phyloP scores from a whole-genome alignment of 1,284 basidiomycete genomes.

The Heterobasidion occidentale region DNA sequence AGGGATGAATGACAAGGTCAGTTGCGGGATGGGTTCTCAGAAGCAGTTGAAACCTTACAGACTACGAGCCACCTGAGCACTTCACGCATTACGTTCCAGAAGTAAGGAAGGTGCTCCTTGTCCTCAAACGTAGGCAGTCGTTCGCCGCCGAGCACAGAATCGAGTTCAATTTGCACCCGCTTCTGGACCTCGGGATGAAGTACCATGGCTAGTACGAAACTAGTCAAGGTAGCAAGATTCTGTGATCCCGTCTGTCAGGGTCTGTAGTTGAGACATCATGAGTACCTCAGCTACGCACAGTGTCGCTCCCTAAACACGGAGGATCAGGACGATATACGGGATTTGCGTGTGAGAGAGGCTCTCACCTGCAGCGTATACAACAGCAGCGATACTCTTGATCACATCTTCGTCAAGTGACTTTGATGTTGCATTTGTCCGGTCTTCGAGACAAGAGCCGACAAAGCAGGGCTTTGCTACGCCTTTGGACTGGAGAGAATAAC shows the following conservation, averaged over 20 bases:
- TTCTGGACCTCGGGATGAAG: conserved; percentile 29
- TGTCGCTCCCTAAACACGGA: background rate
- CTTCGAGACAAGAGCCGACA: background rate
- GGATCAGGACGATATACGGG: background rate
- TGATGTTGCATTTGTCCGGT: background rate
- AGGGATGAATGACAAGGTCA: background rate
- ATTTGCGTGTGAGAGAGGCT: too few relatives aligned
- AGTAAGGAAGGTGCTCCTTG: conserved; percentile 27
- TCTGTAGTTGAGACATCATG: background rate
- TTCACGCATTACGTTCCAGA: conserved; percentile 33
- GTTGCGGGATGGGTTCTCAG: background rate
- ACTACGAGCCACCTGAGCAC: conserved; percentile 18
- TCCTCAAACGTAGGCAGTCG: conserved; percentile 35
- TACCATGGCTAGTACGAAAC: conserved; percentile 32
- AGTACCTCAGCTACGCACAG: background rate
- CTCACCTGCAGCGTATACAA: background rate
- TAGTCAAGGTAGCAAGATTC: conserved; percentile 33
- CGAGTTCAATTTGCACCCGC: conserved; percentile 34
- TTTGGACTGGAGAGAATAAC: background rate
- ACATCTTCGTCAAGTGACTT: background rate
- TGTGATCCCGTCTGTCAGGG: conserved; percentile 12
- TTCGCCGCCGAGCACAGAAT: conserved; percentile 26
- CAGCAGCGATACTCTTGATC: background rate
- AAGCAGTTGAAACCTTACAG: background rate
- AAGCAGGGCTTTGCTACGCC: background rate